phyloP scores from a whole-genome alignment of 2,329 filamentous ascomycete genomes.

The Aspergillus fischeri region DNA sequence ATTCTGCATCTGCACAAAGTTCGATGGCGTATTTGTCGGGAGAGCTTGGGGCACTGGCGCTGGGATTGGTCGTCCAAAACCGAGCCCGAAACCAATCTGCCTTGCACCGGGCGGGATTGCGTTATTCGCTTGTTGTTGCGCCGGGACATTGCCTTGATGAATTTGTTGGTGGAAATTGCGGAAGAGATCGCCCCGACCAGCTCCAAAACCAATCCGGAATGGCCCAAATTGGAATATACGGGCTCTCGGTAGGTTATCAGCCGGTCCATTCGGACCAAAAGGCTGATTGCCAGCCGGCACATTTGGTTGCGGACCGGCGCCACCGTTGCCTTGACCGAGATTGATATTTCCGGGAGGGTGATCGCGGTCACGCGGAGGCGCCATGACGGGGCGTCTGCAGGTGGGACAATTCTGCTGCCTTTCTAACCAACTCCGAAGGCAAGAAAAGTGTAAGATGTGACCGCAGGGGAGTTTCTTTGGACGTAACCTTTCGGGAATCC shows the following conservation, averaged over 20 bases:
- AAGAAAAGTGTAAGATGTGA: slow-evolving; percentile 90
- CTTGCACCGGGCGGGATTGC: slow-evolving; percentile 30
- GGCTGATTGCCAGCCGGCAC: slow-evolving; percentile 34
- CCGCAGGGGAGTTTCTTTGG: slow-evolving; percentile 97
- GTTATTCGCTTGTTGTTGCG: slow-evolving; percentile 32
- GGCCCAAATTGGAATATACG: slow-evolving; percentile 71
- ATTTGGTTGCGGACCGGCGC: slow-evolving; percentile 25
- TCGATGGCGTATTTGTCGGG: slow-evolving; percentile 15
- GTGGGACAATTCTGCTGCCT: slow-evolving; percentile 96
- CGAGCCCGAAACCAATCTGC: slow-evolving; percentile 41
- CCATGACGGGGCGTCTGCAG: slow-evolving; percentile 76
- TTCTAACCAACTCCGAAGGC: slow-evolving; percentile 94
- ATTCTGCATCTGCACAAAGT: slow-evolving; percentile 44
- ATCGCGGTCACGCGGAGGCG: slow-evolving; percentile 32
- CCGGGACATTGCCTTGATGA: slow-evolving; percentile 45
- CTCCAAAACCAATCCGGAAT: slow-evolving; percentile 65
- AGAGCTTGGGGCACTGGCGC: slow-evolving; percentile 14
- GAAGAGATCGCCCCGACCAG: slow-evolving; percentile 57
- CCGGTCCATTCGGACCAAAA: slow-evolving; percentile 36
- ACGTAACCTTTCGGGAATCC: slow-evolving; percentile 72
- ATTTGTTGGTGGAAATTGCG: slow-evolving; percentile 65
- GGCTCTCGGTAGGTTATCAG: slow-evolving; percentile 45
- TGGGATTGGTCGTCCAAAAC: slow-evolving; percentile 34
- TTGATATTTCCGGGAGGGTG: slow-evolving; percentile 27
- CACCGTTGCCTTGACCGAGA: slow-evolving; percentile 24